phyloP scores from a whole-genome alignment of 2,329 filamentous ascomycete genomes.

The Cordyceps militaris region DNA sequence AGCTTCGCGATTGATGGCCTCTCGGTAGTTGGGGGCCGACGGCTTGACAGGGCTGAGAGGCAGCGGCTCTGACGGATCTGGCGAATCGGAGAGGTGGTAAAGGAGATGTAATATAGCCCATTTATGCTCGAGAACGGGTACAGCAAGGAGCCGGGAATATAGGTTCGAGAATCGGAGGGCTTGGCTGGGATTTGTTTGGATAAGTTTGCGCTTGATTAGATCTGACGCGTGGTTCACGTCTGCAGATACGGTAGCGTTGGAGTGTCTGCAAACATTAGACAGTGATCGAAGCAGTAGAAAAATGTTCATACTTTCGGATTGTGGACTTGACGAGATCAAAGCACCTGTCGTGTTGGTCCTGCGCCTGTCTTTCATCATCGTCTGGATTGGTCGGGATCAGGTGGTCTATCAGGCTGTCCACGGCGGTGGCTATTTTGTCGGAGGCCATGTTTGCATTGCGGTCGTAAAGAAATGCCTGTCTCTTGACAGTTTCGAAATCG shows the following conservation, averaged over 20 bases:
- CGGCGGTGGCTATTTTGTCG: conserved; percentile 68
- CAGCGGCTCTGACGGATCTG: conserved; percentile 46
- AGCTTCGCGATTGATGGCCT: conserved; percentile 30
- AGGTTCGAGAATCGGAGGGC: conserved; percentile 84
- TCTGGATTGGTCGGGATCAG: conserved; percentile 59
- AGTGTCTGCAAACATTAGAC: conserved; percentile 28
- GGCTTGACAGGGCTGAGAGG: conserved; percentile 38
- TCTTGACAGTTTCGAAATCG: neutral
- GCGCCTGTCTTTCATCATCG: conserved; percentile 60
- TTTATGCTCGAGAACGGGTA: conserved; percentile 90
- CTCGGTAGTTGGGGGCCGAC: conserved; percentile 30
- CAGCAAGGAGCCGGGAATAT: conserved; percentile 80
- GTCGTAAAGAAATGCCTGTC: neutral
- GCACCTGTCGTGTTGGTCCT: conserved; percentile 60
- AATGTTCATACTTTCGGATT: conserved; percentile 40
- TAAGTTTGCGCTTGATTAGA: conserved; percentile 80
- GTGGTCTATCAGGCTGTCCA: conserved; percentile 70
- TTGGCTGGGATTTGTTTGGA: conserved; percentile 69
- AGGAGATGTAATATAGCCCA: conserved; percentile 94
- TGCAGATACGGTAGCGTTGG: conserved; percentile 50
- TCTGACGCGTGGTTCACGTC: conserved; percentile 90
- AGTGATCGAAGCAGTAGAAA: no score
- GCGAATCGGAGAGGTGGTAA: conserved; percentile 69
- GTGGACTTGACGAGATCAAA: conserved; percentile 45
- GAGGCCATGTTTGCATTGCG: conserved; percentile 50